These are phyloP conservation scores for Alternaria angustiovoidea DNA, from an alignment of 2,329 filamentous ascomycete species.

Conservation along the genomic window DNA sequence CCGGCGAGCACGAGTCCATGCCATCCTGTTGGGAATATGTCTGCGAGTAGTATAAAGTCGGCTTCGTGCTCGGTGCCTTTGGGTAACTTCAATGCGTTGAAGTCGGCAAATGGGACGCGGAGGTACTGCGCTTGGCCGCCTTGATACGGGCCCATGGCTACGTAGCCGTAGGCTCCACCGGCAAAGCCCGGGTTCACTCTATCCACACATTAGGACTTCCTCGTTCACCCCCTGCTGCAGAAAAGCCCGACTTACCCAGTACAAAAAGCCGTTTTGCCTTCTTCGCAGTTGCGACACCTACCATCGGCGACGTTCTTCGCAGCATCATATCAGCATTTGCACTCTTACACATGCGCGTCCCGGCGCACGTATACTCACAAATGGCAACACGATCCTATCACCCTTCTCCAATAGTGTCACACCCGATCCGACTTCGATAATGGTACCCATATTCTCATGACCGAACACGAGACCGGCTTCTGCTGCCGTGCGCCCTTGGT, in stretches of 20 bases:
- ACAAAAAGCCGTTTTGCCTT: constrained; percentile 71
- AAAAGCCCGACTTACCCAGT: constrained; percentile 56
- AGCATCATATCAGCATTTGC: neutral
- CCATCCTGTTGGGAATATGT: constrained; percentile 64
- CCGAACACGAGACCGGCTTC: constrained; percentile 68
- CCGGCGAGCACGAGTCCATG: constrained; percentile 66
- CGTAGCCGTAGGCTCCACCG: constrained; percentile 68
- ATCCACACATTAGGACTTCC: constrained; percentile 7
- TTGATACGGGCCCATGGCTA: constrained; percentile 66
- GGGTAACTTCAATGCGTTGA: constrained; percentile 70
- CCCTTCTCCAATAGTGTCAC: constrained; percentile 69
- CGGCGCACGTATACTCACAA: constrained; percentile 41
- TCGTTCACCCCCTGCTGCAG: neutral
- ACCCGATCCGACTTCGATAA: constrained; percentile 64
- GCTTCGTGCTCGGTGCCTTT: constrained; percentile 67
- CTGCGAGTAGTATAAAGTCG: constrained; percentile 64
- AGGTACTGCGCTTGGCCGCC: constrained; percentile 70
- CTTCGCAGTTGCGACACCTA: constrained; percentile 70
- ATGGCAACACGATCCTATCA: constrained; percentile 70
- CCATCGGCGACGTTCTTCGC: constrained; percentile 24
- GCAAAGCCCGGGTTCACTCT: constrained; percentile 67
- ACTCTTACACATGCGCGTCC: neutral
- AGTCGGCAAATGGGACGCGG: constrained; percentile 71
- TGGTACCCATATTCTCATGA: constrained; percentile 69
- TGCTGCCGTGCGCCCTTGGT: constrained; percentile 70